Percentiles rank a stretch among this genome's conserved stretches.
Evolutionary conservation across 345 rosid genomes (phyloP).

Genomic region (Populus tremula): DNA sequence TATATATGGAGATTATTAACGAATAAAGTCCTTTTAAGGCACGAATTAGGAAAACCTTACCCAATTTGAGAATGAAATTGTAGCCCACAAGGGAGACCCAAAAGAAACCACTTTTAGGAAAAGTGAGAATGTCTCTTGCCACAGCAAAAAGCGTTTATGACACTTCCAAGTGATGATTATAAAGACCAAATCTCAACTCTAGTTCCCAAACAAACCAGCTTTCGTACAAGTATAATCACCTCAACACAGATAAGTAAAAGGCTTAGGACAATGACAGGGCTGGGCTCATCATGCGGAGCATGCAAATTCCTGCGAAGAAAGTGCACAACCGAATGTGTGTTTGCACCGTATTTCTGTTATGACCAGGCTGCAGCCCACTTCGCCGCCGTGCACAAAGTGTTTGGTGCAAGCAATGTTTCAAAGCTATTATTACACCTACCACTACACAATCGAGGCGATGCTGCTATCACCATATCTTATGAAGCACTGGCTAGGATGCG

Average conservation of each 20-base stretch:
- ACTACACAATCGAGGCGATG: conserved; percentile 43
- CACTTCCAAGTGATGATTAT: conserved; percentile 34
- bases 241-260: conserved; percentile 24
- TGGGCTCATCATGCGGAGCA: conserved; percentile 78
- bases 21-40: conserved; percentile 27
- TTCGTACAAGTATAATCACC: conserved; percentile 21
- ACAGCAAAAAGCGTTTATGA: conserved; percentile 22
- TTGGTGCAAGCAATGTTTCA: conserved; percentile 77
- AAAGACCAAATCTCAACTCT: conserved; percentile 36
- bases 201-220: conserved; percentile 25
- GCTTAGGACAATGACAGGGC: conserved; percentile 59
- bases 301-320: conserved; percentile 79
- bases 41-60: conserved; percentile 42
- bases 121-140: conserved; percentile 38
- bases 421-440: conserved; percentile 62
- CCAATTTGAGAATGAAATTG: conserved; percentile 49
- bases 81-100: conserved; percentile 65
- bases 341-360: conserved; percentile 71
- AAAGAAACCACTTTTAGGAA: conserved; percentile 38
- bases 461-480: conserved; percentile 60
- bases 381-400: conserved; percentile 72
- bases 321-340: conserved; percentile 60
- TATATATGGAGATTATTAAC: conserved; percentile 20
- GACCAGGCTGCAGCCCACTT: conserved; percentile 65
- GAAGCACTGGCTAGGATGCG: conserved; percentile 64